Conservation (phyloP, 257 asterid species). For the Orobanche coerulescens region DNA sequence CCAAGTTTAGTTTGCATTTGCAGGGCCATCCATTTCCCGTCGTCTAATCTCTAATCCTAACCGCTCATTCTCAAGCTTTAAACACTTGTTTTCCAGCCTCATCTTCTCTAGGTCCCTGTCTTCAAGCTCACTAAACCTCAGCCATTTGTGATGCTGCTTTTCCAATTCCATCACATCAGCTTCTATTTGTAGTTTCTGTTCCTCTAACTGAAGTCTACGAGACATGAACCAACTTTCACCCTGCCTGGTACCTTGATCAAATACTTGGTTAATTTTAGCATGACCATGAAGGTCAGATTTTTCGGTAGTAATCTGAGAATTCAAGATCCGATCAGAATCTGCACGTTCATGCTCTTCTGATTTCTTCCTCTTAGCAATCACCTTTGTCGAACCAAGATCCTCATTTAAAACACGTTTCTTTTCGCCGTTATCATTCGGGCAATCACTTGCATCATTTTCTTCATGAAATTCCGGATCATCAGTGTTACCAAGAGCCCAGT, state of each 20-base stretch:
- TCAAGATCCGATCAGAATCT: not conserved
- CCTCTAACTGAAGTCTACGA: constrained; percentile 19
- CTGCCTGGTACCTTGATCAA: not conserved
- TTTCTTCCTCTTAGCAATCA: constrained; percentile 20
- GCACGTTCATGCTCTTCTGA: constrained; percentile 9
- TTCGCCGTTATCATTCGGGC: constrained; percentile 7
- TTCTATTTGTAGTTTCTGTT: constrained; percentile 20
- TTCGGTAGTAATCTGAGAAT: not conserved
- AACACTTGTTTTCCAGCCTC: constrained; percentile 20
- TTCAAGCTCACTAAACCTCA: constrained; percentile 19
- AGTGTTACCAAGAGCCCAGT: constrained; percentile 15
- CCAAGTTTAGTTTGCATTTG: not conserved
- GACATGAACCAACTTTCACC: constrained; percentile 11
- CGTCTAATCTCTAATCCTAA: constrained; percentile 16
- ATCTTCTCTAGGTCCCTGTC: constrained; percentile 22
- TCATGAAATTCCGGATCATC: not conserved
- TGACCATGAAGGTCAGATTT: not conserved
- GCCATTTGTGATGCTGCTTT: constrained; percentile 21
- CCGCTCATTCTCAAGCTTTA: constrained; percentile 22
- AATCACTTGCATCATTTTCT: constrained; percentile 8
- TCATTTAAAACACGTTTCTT: not conserved
- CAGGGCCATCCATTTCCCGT: constrained; percentile 17
- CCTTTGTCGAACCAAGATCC: not conserved
- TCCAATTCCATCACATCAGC: constrained; percentile 26
- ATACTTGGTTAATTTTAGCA: not conserved